These are phyloP conservation scores for Metschnikowia koreensis DNA, from an alignment of 805 yeast genomes.

Conservation along the genomic window DNA sequence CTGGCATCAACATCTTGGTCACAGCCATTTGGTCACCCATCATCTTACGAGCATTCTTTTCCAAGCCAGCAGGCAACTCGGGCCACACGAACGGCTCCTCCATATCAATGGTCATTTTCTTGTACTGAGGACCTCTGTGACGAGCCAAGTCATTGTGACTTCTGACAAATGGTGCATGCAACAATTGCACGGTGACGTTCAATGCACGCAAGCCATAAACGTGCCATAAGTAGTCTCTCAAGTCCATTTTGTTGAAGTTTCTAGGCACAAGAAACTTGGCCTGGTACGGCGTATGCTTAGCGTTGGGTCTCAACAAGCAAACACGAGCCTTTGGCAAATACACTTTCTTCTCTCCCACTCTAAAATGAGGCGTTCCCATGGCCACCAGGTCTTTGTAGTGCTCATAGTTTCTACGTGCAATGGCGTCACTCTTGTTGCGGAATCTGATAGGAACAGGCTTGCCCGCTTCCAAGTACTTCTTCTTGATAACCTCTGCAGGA, in stretches of 20 bases:
- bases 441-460: constrained; percentile 44
- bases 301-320: constrained; percentile 81
- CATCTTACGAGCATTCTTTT: constrained; percentile 35
- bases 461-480: constrained; percentile 34
- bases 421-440: constrained; percentile 32
- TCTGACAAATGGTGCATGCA: constrained; percentile 68
- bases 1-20: constrained; percentile 47
- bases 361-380: constrained; percentile 73
- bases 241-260: constrained; percentile 88
- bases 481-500: constrained; percentile 36
- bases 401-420: constrained; percentile 39
- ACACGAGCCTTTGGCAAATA: constrained; percentile 86
- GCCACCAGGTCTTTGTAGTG: constrained; percentile 51
- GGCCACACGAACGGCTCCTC: constrained; percentile 97
- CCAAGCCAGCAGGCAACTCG: constrained; percentile 41
- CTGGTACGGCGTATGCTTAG: constrained; percentile 96
- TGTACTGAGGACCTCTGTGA: constrained; percentile 73
- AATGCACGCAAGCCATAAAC: constrained; percentile 88
- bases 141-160: constrained; percentile 58
- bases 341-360: constrained; percentile 69
- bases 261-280: constrained; percentile 95
- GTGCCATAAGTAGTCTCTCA: constrained; percentile 89
- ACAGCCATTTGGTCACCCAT: constrained; percentile 50
- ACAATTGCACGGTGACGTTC: constrained; percentile 80
- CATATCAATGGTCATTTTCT: constrained; percentile 97